phyloP scores from a whole-genome alignment of 2,329 filamentous ascomycete species.

The Verticillium zaregamsianum region DNA sequence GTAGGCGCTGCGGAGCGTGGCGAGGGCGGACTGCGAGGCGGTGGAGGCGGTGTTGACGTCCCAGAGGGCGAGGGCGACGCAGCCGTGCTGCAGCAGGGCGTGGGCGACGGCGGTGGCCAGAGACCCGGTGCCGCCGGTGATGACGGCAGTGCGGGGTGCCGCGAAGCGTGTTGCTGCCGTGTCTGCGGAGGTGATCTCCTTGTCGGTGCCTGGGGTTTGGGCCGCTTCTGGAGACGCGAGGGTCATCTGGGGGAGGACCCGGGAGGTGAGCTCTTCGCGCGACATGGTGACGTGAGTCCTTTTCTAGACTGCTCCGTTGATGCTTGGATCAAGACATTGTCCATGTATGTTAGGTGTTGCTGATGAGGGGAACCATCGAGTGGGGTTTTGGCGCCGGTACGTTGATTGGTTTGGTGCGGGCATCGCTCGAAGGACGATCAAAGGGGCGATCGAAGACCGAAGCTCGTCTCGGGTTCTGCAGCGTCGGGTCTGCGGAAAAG shows the following conservation, averaged over 20 bases:
- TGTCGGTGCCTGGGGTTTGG: slow-evolving; percentile 7
- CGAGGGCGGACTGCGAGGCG: slow-evolving; percentile 25
- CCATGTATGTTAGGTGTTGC: not conserved
- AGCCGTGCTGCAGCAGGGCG: slow-evolving; percentile 66
- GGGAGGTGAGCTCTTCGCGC: slow-evolving; percentile 15
- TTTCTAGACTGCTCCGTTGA: too few species aligned
- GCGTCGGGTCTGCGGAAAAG: too few species aligned
- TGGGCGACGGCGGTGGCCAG: slow-evolving; percentile 61
- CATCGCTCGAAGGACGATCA: too few species aligned
- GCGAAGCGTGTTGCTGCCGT: slow-evolving; percentile 21
- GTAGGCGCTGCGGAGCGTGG: slow-evolving; percentile 47
- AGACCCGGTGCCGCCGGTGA: slow-evolving; percentile 65
- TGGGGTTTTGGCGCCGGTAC: too few species aligned
- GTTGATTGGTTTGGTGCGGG: too few species aligned
- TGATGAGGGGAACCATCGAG: not conserved
- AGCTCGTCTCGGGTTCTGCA: too few species aligned
- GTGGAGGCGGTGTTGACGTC: slow-evolving; percentile 47
- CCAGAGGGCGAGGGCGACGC: slow-evolving; percentile 54
- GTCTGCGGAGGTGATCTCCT: slow-evolving; percentile 7
- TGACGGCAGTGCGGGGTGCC: slow-evolving; percentile 30
- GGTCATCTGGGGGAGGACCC: slow-evolving; percentile 21
- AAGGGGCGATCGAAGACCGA: too few species aligned
- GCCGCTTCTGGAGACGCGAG: slow-evolving; percentile 10
- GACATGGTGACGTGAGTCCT: not conserved
- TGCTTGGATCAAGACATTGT: too few species aligned